phyloP scores from a whole-genome alignment of 345 rosid genomes.

The Geranium rotundifolium region DNA sequence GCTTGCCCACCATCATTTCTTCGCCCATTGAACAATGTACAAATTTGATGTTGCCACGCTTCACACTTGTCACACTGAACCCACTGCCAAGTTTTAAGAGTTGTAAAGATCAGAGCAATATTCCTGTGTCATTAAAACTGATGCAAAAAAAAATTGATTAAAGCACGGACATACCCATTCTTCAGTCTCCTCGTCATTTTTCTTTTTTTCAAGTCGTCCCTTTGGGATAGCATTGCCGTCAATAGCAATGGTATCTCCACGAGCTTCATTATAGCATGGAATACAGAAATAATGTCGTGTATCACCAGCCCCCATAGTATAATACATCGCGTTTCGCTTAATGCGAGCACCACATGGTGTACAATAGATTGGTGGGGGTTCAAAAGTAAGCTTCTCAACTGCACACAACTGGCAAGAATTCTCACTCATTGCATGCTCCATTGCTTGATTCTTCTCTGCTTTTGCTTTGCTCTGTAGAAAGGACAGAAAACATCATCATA shows the following conservation, averaged over 20 bases:
- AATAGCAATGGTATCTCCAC: constrained; percentile 64
- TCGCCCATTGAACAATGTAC: constrained; percentile 95
- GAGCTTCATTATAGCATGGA: constrained; percentile 92
- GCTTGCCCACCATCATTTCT: constrained; percentile 99
- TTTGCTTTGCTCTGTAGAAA: constrained; percentile 79
- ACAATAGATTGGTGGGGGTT: constrained; percentile 97
- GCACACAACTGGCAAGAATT: constrained; percentile 98
- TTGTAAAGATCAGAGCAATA: constrained; percentile 9
- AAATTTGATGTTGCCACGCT: constrained; percentile 99
- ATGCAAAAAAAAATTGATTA: constrained; percentile 5
- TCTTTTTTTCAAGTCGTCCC: constrained; percentile 89
- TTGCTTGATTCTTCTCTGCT: constrained; percentile 91
- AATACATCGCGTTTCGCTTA: constrained; percentile 95
- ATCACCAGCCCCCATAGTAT: constrained; percentile 82
- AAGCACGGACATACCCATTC: constrained; percentile 62
- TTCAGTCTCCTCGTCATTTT: constrained; percentile 97
- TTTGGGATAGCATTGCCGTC: constrained; percentile 63
- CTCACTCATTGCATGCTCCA: constrained; percentile 96
- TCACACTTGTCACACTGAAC: constrained; percentile 99
- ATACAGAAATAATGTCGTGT: constrained; percentile 86
- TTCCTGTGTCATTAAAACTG: constrained; percentile 9
- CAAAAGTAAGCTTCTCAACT: constrained; percentile 95
- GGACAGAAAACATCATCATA: constrained; percentile 8
- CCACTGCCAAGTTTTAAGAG: constrained; percentile 55
- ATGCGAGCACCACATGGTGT: constrained; percentile 93